Evolutionary conservation across 768 basidiomycete genomes (phyloP).

Genomic region (Leucocoprinus birnbaumii): DNA sequence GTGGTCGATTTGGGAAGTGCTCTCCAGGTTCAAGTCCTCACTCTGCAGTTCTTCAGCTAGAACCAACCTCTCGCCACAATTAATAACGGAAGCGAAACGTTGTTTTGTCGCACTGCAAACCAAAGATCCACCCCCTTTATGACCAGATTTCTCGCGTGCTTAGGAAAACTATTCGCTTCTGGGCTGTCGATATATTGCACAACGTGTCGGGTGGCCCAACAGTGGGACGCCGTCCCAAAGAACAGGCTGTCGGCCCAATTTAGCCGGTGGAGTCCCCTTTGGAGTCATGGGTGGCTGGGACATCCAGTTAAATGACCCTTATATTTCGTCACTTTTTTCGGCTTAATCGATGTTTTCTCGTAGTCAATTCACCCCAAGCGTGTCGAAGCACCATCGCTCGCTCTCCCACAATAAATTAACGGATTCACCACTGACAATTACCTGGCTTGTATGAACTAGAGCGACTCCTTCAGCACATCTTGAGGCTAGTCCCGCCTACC

Average conservation of each 20-base stretch:
- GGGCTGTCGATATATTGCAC: not conserved
- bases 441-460: too few species aligned
- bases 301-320: too few species aligned
- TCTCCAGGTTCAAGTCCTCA: not conserved
- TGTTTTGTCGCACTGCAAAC: constrained; percentile 1
- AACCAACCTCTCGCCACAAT: not conserved
- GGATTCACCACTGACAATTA: too few species aligned
- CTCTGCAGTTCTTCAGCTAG: constrained; percentile 1
- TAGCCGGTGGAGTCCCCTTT: constrained; percentile 5
- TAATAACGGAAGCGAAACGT: not conserved
- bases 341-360: too few species aligned
- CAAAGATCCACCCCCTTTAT: not conserved
- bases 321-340: too few species aligned
- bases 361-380: too few species aligned
- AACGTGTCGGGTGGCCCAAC: not conserved
- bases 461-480: too few species aligned
- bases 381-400: too few species aligned
- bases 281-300: not conserved
- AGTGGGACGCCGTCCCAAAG: not conserved
- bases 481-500: too few species aligned
- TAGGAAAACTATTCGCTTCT: constrained; percentile 7
- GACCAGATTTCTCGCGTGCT: too few species aligned
- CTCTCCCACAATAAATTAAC: too few species aligned
- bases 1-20: constrained; percentile 1
- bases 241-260: not conserved